Conservation (phyloP, 2,329 filamentous ascomycete species). For the Fusarium circinatum region DNA sequence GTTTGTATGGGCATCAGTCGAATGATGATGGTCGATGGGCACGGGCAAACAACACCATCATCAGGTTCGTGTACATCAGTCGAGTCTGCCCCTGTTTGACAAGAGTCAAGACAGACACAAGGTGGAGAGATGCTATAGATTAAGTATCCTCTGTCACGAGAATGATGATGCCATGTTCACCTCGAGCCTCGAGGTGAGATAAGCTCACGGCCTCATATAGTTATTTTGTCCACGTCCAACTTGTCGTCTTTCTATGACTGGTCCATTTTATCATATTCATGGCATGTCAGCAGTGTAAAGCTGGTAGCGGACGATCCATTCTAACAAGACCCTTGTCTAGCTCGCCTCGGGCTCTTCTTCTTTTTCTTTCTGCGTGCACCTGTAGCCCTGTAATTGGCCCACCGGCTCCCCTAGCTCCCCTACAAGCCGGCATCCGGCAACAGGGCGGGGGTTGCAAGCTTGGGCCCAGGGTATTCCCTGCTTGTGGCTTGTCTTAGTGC, state of each 20-base stretch:
- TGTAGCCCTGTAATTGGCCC: constrained; percentile 8
- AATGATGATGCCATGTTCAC: background rate
- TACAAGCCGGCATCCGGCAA: constrained; percentile 29
- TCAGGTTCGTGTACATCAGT: constrained; percentile 23
- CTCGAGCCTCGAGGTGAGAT: background rate
- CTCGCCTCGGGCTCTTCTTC: constrained; percentile 1
- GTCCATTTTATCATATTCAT: constrained; percentile 7
- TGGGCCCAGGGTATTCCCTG: constrained; percentile 21
- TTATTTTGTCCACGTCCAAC: constrained; percentile 7
- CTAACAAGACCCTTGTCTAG: constrained; percentile 15
- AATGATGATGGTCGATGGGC: constrained; percentile 28
- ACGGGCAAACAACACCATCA: constrained; percentile 38
- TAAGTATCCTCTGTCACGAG: constrained; percentile 7
- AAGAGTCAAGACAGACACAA: background rate
- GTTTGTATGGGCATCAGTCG: constrained; percentile 5
- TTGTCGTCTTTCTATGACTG: constrained; percentile 14
- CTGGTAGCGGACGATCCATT: constrained; percentile 22
- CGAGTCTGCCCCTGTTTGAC: background rate
- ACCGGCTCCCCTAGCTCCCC: background rate
- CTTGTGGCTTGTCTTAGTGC: constrained; percentile 15
- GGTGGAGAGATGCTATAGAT: background rate
- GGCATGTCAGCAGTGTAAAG: constrained; percentile 22
- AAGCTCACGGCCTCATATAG: background rate
- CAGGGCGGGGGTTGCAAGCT: constrained; percentile 8
- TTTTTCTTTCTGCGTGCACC: constrained; percentile 10